A percentile compares a stretch with the other conserved stretches of the same genome.
Conservation (phyloP, 2,329 filamentous ascomycete species). For the Ambrosiella cleistominuta region DNA sequence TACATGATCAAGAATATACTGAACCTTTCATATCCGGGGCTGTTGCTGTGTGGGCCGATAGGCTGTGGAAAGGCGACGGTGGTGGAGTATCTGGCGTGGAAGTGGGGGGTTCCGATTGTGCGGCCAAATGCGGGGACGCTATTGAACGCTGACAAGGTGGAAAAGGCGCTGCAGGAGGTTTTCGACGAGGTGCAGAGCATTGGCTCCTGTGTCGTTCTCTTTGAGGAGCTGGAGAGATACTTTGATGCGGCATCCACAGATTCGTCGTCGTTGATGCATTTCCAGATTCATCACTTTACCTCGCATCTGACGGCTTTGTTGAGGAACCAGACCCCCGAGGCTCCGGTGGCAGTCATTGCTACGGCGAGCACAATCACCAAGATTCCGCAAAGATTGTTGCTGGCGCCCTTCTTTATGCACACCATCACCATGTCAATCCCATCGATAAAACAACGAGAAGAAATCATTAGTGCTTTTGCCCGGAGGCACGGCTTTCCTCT, state of each 20-base stretch:
- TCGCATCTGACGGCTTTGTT: background rate
- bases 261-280: constrained; percentile 43
- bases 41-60: constrained; percentile 61
- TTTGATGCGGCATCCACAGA: constrained; percentile 42
- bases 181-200: constrained; percentile 60
- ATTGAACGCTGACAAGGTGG: constrained; percentile 23
- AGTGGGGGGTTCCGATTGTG: constrained; percentile 56
- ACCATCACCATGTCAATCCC: constrained; percentile 82
- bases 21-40: constrained; percentile 25
- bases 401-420: constrained; percentile 60
- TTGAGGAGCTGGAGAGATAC: too few species aligned
- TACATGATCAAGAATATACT: constrained; percentile 9
- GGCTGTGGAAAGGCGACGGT: constrained; percentile 71
- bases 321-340: constrained; percentile 7
- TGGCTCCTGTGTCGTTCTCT: constrained; percentile 78
- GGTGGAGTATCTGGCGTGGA: constrained; percentile 54
- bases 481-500: constrained; percentile 38
- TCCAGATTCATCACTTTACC: background rate
- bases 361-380: constrained; percentile 81
- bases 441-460: constrained; percentile 55
- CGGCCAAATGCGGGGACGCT: constrained; percentile 25
- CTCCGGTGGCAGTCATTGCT: constrained; percentile 69
- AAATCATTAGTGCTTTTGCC: constrained; percentile 61
- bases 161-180: constrained; percentile 24
- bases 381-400: constrained; percentile 59